Base-by-base conservation (phyloP, 73 alveolate species). In the Paramecium sonneborni region DNA sequence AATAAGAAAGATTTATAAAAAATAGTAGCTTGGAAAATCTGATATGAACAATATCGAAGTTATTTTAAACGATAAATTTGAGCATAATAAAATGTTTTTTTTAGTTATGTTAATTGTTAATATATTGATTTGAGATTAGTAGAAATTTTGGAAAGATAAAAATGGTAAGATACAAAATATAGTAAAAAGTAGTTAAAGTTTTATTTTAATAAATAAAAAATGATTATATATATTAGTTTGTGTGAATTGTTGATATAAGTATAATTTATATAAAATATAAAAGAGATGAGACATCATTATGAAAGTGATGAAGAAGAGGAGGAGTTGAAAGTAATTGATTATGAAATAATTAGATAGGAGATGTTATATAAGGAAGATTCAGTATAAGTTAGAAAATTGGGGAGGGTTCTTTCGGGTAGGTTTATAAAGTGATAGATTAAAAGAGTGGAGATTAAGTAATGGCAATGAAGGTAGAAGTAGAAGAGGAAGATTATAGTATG, bases 391-490 rank as follows among this genome's bases (percentile, higher is more conserved):
- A 38, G 37, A 43, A 43, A 46, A 79, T 79, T 44, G 90, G 90
- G n/a, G 90, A 79, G 43, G 90, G 90, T 7, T 79, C 90, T 5
- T 79, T 79, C n/a, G 90, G 90, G 32, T 41, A 79, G 55, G 90
- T 79, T 23, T 79, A 30, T 34, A 79, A 79, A 79, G 90, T 79
- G 39, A 46, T 44, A 38, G 90, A 79, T 44, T 23, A 39, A 23
- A 79, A 79, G 24, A 43, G 55, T 44, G 74, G 55, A 11, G 55
- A 79, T 79, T 11, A 21, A 7, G 76, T 44, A 6, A 30, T 39
- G 44, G 90, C 90, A 43, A 39, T 79, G 69, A 79, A 79, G 21
- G 90, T 79, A 8, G 90, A 79, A 79, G n/a, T 39, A 1, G 90
- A 79, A 24, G 69, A 38, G n/a, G 90, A 79, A 10, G 90, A 79